A percentile compares a stretch with the other conserved stretches of the same genome.
phyloP scores from a whole-genome alignment of 139 green algal genomes.

The Chlorella ohadii region DNA sequence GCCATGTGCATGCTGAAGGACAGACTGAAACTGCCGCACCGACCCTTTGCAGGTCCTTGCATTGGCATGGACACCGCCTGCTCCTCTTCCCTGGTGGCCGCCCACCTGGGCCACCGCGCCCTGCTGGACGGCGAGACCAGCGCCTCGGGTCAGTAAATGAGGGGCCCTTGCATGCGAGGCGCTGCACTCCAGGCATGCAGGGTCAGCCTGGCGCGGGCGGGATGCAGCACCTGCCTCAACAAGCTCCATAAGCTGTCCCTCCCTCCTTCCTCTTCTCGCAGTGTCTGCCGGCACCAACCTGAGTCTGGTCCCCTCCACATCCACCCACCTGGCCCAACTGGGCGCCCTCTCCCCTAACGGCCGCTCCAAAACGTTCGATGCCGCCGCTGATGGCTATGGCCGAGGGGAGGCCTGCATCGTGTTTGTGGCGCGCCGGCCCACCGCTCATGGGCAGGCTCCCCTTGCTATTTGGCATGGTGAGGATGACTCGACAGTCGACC shows the following conservation, averaged over 20 bases:
- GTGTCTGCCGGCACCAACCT: conserved; percentile 47
- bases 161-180: background rate
- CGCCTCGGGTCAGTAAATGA: conserved; percentile 6
- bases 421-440: background rate
- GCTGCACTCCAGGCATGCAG: background rate
- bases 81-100: conserved; percentile 64
- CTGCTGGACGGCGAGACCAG: conserved; percentile 29
- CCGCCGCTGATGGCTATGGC: conserved; percentile 69
- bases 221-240: no score
- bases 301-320: conserved; percentile 40
- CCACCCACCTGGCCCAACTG: conserved; percentile 38
- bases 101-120: conserved; percentile 43
- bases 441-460: background rate
- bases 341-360: conserved; percentile 51
- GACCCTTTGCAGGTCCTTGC: conserved; percentile 42
- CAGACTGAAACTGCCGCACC: no score
- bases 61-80: conserved; percentile 69
- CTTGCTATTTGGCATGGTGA: background rate
- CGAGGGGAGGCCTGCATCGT: conserved; percentile 68
- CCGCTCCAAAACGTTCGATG: conserved; percentile 68
- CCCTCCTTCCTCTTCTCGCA: no score
- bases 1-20: no score
- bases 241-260: no score
- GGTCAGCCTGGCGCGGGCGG: no score
- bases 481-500: background rate